A percentile compares a stretch with the other conserved stretches of the same genome.
These are phyloP conservation scores for Dunaliella sp. DNA, from an alignment of 139 green algal genomes.

Conservation along the genomic window DNA sequence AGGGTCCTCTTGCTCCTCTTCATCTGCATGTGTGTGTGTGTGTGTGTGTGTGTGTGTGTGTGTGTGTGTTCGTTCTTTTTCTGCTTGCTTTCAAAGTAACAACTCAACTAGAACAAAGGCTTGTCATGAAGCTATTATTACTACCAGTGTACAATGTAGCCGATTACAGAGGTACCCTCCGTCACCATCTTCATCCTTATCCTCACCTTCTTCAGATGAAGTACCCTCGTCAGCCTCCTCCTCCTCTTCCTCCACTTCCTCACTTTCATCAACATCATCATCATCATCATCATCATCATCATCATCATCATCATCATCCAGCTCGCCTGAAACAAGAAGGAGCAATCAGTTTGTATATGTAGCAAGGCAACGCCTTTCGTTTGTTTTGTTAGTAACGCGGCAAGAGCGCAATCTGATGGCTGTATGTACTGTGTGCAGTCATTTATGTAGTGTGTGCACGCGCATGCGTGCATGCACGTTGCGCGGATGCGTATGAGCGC, in stretches of 20 bases:
- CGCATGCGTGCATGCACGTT: neutral
- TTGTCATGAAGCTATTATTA: no score
- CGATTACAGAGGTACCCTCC: constrained; percentile 6
- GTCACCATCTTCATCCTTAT: constrained; percentile 18
- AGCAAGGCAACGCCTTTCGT: neutral
- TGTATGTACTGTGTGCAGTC: neutral
- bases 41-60: no score
- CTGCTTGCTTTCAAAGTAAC: no score
- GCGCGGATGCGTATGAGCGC: no score
- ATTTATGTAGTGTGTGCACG: neutral
- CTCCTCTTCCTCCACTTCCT: constrained; percentile 5
- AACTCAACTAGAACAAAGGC: no score
- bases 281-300: constrained; percentile 25
- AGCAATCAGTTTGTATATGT: neutral
- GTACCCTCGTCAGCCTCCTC: constrained; percentile 27
- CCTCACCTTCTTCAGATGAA: constrained; percentile 19
- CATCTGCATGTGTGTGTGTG: no score
- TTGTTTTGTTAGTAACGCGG: neutral
- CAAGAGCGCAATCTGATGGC: neutral
- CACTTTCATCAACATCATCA: constrained; percentile 19
- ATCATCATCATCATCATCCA: constrained; percentile 43
- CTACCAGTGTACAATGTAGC: no score
- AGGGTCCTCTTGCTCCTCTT: constrained; percentile 5
- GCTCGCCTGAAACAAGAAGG: constrained; percentile 35
- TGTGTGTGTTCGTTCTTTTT: no score